Conservation (phyloP, 2,329 filamentous ascomycete genomes). For the Beauveria rudraprayagi region DNA sequence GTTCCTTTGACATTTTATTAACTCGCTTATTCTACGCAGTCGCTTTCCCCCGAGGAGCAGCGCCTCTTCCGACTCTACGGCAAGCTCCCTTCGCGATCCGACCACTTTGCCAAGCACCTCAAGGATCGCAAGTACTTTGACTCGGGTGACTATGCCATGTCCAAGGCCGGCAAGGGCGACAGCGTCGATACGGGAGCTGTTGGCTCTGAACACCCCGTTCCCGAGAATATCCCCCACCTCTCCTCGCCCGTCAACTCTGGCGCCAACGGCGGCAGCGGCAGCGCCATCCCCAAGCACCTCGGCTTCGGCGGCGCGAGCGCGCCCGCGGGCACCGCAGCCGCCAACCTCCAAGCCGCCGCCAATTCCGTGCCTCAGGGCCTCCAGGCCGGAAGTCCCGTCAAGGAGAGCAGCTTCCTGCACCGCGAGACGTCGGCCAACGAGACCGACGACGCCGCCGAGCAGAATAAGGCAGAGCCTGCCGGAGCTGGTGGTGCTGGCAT, state of each 20-base stretch:
- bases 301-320: conserved; percentile 30
- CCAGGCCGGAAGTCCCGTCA: conserved; percentile 71
- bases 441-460: conserved; percentile 13
- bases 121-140: conserved; percentile 99
- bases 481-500: conserved; percentile 28
- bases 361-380: conserved; percentile 24
- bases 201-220: conserved; percentile 87
- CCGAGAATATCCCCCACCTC: conserved; percentile 90
- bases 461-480: neutral
- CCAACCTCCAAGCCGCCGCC: conserved; percentile 12
- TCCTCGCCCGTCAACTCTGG: conserved; percentile 52
- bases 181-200: conserved; percentile 89
- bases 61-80: conserved; percentile 94
- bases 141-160: conserved; percentile 91
- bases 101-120: conserved; percentile 94
- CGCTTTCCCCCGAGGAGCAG: conserved; percentile 89
- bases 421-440: conserved; percentile 63
- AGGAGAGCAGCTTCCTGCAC: conserved; percentile 83
- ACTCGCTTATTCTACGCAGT: conserved; percentile 42
- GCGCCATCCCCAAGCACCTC: conserved; percentile 9
- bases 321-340: conserved; percentile 17
- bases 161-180: conserved; percentile 93
- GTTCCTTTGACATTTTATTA: neutral
- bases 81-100: conserved; percentile 93
- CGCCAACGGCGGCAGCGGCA: conserved; percentile 24